These are phyloP conservation scores for Hanseniaspora lindneri DNA, from an alignment of 805 yeast species.

Conservation along the genomic window DNA sequence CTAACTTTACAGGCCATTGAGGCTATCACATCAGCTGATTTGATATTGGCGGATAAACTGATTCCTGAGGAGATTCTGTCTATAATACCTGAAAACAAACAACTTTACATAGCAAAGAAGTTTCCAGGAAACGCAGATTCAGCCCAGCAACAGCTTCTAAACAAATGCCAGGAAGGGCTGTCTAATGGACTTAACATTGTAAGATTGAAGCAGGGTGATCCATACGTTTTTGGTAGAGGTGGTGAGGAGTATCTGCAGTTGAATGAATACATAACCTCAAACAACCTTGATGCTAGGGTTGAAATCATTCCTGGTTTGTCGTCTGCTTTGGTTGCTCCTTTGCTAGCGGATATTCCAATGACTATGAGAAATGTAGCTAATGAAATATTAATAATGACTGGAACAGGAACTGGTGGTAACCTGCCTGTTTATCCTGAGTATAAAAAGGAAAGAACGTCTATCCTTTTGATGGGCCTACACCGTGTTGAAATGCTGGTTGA, in stretches of 20 bases:
- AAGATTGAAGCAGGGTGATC: slow-evolving; percentile 90
- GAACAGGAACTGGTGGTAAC: slow-evolving; percentile 82
- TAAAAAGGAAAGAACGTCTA: slow-evolving; percentile 61
- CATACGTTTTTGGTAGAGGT: slow-evolving; percentile 91
- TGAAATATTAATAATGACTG: slow-evolving; percentile 86
- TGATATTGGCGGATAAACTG: slow-evolving; percentile 77
- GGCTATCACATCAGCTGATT: slow-evolving; percentile 70
- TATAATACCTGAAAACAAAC: slow-evolving; percentile 64
- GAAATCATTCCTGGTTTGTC: slow-evolving; percentile 76
- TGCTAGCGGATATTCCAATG: slow-evolving; percentile 70
- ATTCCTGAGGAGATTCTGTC: slow-evolving; percentile 82
- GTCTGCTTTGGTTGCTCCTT: slow-evolving; percentile 81
- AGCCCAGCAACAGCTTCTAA: slow-evolving; percentile 75
- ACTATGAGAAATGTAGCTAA: slow-evolving; percentile 88
- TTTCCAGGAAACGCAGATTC: slow-evolving; percentile 94
- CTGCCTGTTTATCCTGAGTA: slow-evolving; percentile 68
- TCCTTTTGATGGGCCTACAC: slow-evolving; percentile 83
- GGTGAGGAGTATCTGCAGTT: slow-evolving; percentile 76
- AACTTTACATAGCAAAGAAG: slow-evolving; percentile 75
- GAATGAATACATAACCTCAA: slow-evolving; percentile 32
- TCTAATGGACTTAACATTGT: slow-evolving; percentile 65
- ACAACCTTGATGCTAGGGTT: slow-evolving; percentile 37
- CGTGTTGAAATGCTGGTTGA: slow-evolving; percentile 42
- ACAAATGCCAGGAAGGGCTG: slow-evolving; percentile 57
- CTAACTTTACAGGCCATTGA: slow-evolving; percentile 76